Conservation (phyloP, 306 rosid species). For the Malus fusca region DNA sequence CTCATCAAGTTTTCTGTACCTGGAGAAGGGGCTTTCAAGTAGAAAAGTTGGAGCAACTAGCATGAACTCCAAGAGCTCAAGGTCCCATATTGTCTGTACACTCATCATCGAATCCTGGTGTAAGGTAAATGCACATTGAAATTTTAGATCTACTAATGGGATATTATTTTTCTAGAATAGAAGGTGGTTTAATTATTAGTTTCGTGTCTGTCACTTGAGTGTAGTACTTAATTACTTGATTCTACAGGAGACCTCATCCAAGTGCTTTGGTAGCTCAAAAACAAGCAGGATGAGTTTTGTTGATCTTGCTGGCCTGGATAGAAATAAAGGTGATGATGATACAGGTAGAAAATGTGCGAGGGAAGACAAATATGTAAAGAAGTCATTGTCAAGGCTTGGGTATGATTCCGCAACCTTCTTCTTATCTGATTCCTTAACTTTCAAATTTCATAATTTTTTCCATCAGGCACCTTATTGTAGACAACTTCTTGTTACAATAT, state of each 20-base stretch:
- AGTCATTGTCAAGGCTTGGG: conserved; percentile 90
- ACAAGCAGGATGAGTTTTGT: conserved; percentile 85
- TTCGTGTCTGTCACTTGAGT: not conserved
- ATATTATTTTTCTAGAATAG: not conserved
- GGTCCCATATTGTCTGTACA: conserved; percentile 83
- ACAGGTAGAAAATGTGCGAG: conserved; percentile 43
- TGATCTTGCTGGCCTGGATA: conserved; percentile 88
- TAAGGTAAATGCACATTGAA: conserved; percentile 50
- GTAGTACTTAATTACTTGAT: not conserved
- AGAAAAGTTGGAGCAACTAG: conserved; percentile 92
- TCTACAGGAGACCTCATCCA: conserved; percentile 60
- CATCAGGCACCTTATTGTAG: not conserved
- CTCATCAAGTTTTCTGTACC: conserved; percentile 2
- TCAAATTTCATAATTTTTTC: not conserved
- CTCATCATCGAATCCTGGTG: conserved; percentile 87
- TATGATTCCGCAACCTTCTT: conserved; percentile 31
- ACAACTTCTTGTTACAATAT: not conserved
- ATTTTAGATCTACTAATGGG: not conserved
- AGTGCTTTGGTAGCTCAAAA: conserved; percentile 83
- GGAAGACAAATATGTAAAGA: conserved; percentile 65
- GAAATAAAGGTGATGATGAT: conserved; percentile 49
- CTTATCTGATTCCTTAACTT: not conserved
- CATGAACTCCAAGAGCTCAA: conserved; percentile 82
- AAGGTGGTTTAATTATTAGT: not conserved
- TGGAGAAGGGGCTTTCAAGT: conserved; percentile 88